Conservation (phyloP, 2,329 filamentous ascomycete species). For the Trichocomaceae sp. region DNA sequence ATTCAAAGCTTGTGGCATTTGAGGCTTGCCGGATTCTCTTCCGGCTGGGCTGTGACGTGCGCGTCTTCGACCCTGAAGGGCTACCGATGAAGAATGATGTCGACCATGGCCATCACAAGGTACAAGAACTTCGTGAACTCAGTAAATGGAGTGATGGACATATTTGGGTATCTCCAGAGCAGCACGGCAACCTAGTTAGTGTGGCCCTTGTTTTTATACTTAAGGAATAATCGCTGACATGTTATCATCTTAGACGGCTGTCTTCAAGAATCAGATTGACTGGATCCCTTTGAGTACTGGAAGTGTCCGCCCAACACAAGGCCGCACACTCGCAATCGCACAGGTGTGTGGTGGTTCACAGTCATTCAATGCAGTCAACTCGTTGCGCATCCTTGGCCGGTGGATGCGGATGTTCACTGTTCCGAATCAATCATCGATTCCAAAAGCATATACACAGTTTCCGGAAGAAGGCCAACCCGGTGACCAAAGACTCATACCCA, state of each 20-base stretch:
- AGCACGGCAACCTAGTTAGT: constrained; percentile 57
- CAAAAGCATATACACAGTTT: constrained; percentile 58
- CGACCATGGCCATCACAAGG: constrained; percentile 52
- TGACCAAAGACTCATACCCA: constrained; percentile 48
- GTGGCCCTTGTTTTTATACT: neutral
- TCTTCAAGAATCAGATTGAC: constrained; percentile 66
- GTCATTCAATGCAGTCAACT: constrained; percentile 62
- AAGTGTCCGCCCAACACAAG: constrained; percentile 59
- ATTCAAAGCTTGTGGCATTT: constrained; percentile 53
- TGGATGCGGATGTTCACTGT: constrained; percentile 67
- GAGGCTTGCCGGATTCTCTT: constrained; percentile 56
- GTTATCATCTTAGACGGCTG: constrained; percentile 45
- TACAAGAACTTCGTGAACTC: constrained; percentile 56
- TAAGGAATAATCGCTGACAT: constrained; percentile 8
- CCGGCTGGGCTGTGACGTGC: constrained; percentile 60
- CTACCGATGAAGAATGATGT: constrained; percentile 59
- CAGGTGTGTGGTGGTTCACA: constrained; percentile 61
- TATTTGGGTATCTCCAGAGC: constrained; percentile 59
- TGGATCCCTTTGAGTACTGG: constrained; percentile 60
- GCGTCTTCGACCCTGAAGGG: constrained; percentile 53
- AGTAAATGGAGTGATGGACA: constrained; percentile 61
- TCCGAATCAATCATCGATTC: constrained; percentile 59
- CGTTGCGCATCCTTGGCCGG: constrained; percentile 57
- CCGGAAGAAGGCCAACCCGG: constrained; percentile 43
- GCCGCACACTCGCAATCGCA: constrained; percentile 55